These are phyloP conservation scores for Cardiosporidium cionae DNA, from an alignment of 169 alveolate genomes.

Conservation along the genomic window DNA sequence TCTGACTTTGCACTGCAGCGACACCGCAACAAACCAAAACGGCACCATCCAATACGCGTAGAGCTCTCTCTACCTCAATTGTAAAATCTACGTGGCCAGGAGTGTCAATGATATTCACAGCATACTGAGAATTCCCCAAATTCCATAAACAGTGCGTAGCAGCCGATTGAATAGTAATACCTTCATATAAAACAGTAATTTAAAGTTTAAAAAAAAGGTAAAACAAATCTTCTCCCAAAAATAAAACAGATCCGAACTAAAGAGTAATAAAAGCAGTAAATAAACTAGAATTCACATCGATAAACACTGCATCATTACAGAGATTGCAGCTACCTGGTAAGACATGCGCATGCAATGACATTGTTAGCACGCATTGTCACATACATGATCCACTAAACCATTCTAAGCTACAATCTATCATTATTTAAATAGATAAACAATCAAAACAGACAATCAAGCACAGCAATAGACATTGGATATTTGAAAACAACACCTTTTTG, in stretches of 20 bases:
- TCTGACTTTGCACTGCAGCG: constrained; percentile 92
- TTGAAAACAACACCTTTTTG: no score
- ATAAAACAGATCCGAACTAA: neutral
- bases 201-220: neutral
- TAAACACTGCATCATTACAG: neutral
- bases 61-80: constrained; percentile 89
- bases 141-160: constrained; percentile 87
- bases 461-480: no score
- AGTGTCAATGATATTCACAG: constrained; percentile 90
- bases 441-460: no score
- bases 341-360: no score
- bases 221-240: no score
- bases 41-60: constrained; percentile 94
- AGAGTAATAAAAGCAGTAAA: neutral
- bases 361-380: no score
- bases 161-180: constrained; percentile 91
- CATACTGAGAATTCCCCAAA: constrained; percentile 38
- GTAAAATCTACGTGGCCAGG: constrained; percentile 99
- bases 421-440: no score
- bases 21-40: constrained; percentile 88
- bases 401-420: no score
- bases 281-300: neutral
- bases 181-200: constrained; percentile 35
- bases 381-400: no score
- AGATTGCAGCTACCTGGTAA: neutral